Base-by-base conservation (phyloP, 768 basidiomycete genomes). In the Pseudohyphozyma bogoriensis region DNA sequence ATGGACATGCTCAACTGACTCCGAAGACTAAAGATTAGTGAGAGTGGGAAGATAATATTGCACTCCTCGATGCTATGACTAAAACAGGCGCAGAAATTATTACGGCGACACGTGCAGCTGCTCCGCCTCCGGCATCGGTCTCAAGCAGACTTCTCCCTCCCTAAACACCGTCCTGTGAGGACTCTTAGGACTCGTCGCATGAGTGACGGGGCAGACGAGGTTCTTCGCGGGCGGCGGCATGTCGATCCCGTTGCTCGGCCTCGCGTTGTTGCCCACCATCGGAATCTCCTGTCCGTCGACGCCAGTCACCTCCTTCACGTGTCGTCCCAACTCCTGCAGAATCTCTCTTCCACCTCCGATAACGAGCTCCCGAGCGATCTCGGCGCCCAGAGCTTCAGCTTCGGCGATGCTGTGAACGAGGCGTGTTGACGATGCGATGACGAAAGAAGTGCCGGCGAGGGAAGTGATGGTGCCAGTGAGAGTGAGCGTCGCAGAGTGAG, bases 381-480 rank as follows among this genome's bases (percentile, higher is more conserved):
- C 77, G 46, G 74, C 77, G 10, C 93, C 93, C 33, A 87, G 69
- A 42, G 71, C 75, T 72, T 89, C 86, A 1, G 84, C 87, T 18
- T 87, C 83, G 62, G 78, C 77, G 4, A 74, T 70, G 49, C 72
- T 79, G 10, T 64, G 69, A 24, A 95, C 81, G 31, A 70, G 74
- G 56, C 79, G 79, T 56, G 74, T 77, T 53, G 85, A 62, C 1
- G 80, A 79, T 64, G 83, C 78, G 67, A 89, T 78, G 54, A 93
- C 84, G 66, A 91, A 88, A 11, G 72, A 74, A 28, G 70, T 73
- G 1, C 93, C 93, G 64, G 84, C 81, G 13, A 96, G 76, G 22
- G 85, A 82, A 4, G 93, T 96, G 36, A 97, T 87, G 53, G 86
- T 86, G 0, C 86, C 88, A 6, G 83, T 83, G 51, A 97, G 73